Evolutionary conservation across 768 basidiomycete genomes (phyloP), one percentile per base, ranked within the genome.

Genomic region (Boletus vinaceobasis): DNA sequence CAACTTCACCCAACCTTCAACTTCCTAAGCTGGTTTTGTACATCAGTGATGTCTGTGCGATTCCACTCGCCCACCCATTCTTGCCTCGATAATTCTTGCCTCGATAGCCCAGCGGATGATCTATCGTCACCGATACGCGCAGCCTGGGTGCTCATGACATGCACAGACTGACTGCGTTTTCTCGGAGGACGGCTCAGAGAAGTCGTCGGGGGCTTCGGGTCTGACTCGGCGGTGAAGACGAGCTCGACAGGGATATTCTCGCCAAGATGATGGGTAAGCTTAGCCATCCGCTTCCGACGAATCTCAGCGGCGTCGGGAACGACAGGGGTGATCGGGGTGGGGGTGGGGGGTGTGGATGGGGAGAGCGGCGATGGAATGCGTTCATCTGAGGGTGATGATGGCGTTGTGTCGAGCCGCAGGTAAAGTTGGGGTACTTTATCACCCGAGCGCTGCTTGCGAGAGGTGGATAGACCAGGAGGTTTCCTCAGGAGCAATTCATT

Each of bases 181-280:
- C 50, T 57, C 14, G 27, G 36, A 31, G 7, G 26, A 47, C 43
- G 21, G 11, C 32, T 7, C 2, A 39, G 46, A 48, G 48, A 21
- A 11, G 7, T 3, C 0, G 35, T 10, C 33, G 56, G 0, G 7
- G 27, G 23, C n/a, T 47, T 61, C 15, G 53, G 21, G 26, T 42
- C 14, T 4, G 51, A 7, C 7, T 58, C 52, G 3, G 65, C 19
- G 15, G 74, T 61, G 33, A 75, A 70, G 42, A 86, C 76, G 26
- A 85, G 76, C 60, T 83, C 82, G 3, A 76, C 65, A 15, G 84
- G 84, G 37, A 86, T 72, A 55, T 77, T 78, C 68, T 84, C 83
- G 33, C 84, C 84, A 7, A 86, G 72, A 23, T 80, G 81, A 40
- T 82, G 76, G 2, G 74, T 65, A 33, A 86, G 74, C 66, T 85